Evolutionary conservation across 202 grass and related monocot genomes (phyloP).

Genomic region (Musa balbisiana): DNA sequence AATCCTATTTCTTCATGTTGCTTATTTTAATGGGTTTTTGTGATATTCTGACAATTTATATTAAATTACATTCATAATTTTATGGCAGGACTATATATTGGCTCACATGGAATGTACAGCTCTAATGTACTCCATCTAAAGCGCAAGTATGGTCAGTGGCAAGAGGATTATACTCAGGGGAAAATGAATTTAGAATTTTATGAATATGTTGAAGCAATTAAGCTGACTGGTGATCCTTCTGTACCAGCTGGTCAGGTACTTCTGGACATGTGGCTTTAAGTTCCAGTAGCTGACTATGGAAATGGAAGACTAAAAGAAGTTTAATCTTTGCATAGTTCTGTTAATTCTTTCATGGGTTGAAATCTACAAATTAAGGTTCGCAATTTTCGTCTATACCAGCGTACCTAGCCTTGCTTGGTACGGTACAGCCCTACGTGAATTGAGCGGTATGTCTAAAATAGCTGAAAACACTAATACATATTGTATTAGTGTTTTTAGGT

Average conservation of each 20-base stretch:
- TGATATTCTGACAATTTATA: not conserved
- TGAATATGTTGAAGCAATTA: constrained; percentile 87
- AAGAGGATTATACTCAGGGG: constrained; percentile 43
- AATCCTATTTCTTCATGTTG: not conserved
- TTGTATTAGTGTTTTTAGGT: too few relatives aligned
- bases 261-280: constrained; percentile 33
- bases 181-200: constrained; percentile 62
- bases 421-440: fast-evolving
- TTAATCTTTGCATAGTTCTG: too few relatives aligned
- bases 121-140: constrained; percentile 78
- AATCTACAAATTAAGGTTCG: too few relatives aligned
- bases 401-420: too few relatives aligned
- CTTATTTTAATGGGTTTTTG: constrained; percentile 5
- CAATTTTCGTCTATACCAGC: too few relatives aligned
- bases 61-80: constrained; percentile 14
- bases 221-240: constrained; percentile 69
- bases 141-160: constrained; percentile 86
- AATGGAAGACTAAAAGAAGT: too few relatives aligned
- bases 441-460: too few relatives aligned
- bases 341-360: not conserved
- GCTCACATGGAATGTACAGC: constrained; percentile 51
- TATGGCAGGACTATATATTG: constrained; percentile 72
- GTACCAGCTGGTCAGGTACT: constrained; percentile 37
- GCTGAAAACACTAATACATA: too few relatives aligned
- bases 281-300: not conserved